These are phyloP conservation scores for Yamadazyma triangularis DNA, from an alignment of 1,139 yeast genomes.

Conservation along the genomic window DNA sequence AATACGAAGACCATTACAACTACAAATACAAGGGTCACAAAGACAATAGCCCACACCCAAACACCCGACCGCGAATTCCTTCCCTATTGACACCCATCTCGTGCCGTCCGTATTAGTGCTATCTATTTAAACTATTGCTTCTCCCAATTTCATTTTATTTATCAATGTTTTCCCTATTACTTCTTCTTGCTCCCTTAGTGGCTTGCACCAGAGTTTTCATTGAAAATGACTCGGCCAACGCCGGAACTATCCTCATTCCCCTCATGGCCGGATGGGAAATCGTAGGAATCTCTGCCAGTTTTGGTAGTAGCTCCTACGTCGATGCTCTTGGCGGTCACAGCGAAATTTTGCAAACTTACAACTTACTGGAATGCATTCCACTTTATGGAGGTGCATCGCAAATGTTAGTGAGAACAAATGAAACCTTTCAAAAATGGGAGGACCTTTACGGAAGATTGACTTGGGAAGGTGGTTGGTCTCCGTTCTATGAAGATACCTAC, in stretches of 20 bases:
- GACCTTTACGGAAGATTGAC: conserved; percentile 30
- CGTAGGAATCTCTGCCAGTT: conserved; percentile 32
- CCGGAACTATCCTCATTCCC: conserved; percentile 30
- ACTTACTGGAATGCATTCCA: conserved; percentile 34
- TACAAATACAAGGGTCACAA: no score
- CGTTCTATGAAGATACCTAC: conserved; percentile 23
- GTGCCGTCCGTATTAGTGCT: no score
- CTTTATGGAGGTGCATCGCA: conserved; percentile 32
- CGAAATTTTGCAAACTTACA: conserved; percentile 21
- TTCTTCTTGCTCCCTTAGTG: no score
- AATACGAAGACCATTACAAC: no score
- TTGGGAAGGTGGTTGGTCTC: conserved; percentile 39
- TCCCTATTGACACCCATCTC: no score
- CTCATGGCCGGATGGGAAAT: conserved; percentile 34
- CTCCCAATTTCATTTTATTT: no score
- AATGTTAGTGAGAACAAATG: conserved; percentile 32
- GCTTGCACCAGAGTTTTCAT: no score
- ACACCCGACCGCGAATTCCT: no score
- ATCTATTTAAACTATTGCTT: no score
- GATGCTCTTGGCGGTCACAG: conserved; percentile 29
- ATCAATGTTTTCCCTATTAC: no score
- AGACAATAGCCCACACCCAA: no score
- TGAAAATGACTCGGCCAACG: conserved; percentile 34
- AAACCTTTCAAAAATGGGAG: conserved; percentile 35
- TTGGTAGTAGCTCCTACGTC: conserved; percentile 33